Evolutionary conservation across 2,329 filamentous ascomycete genomes (phyloP).

Genomic region (Periconia sp.): DNA sequence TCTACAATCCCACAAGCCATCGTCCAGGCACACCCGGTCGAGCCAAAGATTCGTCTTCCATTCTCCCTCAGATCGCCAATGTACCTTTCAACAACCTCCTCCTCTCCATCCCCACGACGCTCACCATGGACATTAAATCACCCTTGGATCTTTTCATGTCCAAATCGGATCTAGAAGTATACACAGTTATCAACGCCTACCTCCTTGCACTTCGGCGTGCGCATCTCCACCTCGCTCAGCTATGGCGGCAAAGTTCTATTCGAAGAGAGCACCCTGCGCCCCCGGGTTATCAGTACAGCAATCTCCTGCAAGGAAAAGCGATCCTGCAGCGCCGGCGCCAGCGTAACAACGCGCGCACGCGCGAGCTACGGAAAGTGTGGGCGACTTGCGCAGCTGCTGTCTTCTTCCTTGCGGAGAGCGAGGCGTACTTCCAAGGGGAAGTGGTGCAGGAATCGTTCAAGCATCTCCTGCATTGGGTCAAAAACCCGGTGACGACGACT

Average conservation of each 20-base stretch:
- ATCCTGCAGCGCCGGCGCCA: slow-evolving; percentile 64
- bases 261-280: slow-evolving; percentile 77
- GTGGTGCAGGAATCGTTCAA: slow-evolving; percentile 81
- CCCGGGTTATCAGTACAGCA: slow-evolving; percentile 64
- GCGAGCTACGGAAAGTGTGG: slow-evolving; percentile 80
- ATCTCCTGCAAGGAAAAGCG: slow-evolving; percentile 60
- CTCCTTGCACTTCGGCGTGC: slow-evolving; percentile 82
- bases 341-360: slow-evolving; percentile 64
- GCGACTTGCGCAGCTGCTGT: slow-evolving; percentile 83
- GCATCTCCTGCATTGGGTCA: slow-evolving; percentile 76
- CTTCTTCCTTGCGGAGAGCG: slow-evolving; percentile 86
- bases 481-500: slow-evolving; percentile 20
- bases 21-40: slow-evolving; percentile 46
- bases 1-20: slow-evolving; percentile 50
- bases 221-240: slow-evolving; percentile 77
- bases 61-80: slow-evolving; percentile 41
- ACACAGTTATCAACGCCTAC: slow-evolving; percentile 85
- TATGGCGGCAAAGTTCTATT: slow-evolving; percentile 84
- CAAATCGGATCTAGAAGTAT: slow-evolving; percentile 72
- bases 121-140: slow-evolving; percentile 72
- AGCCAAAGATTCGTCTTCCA: slow-evolving; percentile 33
- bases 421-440: slow-evolving; percentile 86
- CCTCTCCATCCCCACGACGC: slow-evolving; percentile 71
- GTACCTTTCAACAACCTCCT: slow-evolving; percentile 76
- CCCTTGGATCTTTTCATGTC: slow-evolving; percentile 88